Conservation (phyloP, 345 rosid genomes). For the Triadica sebifera region DNA sequence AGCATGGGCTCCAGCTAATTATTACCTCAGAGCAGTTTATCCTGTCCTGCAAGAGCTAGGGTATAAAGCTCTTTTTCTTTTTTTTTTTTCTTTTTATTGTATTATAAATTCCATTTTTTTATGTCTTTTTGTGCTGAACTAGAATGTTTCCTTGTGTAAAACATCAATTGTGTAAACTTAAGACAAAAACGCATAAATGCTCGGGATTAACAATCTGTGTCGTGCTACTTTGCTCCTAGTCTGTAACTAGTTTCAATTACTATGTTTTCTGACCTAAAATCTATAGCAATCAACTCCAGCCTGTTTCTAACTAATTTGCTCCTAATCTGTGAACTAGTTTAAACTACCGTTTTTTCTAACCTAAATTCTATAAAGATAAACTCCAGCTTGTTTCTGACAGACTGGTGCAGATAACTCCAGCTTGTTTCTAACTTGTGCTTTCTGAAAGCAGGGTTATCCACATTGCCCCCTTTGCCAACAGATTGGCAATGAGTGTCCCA, state of each 20-base stretch:
- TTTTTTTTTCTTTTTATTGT: neutral
- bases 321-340: neutral
- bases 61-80: slow-evolving; percentile 35
- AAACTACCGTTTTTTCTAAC: neutral
- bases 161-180: too few relatives aligned
- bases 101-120: neutral
- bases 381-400: neutral
- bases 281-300: neutral
- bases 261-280: slow-evolving; percentile 1
- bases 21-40: slow-evolving; percentile 60
- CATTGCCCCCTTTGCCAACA: slow-evolving; percentile 87
- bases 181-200: neutral
- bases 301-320: slow-evolving; percentile 11
- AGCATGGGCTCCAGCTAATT: slow-evolving; percentile 78
- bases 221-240: neutral
- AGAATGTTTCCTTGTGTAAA: neutral
- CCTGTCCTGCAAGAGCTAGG: slow-evolving; percentile 68
- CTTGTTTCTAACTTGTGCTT: slow-evolving; percentile 17
- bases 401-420: neutral
- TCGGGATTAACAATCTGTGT: neutral
- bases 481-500: slow-evolving; percentile 91
- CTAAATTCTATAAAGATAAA: slow-evolving; percentile 2
- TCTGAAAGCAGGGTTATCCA: slow-evolving; percentile 68
- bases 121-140: neutral
- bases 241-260: neutral